Evolutionary conservation across 140 eudicot genomes (phyloP).

Genomic region (Oenanthe javanica): DNA sequence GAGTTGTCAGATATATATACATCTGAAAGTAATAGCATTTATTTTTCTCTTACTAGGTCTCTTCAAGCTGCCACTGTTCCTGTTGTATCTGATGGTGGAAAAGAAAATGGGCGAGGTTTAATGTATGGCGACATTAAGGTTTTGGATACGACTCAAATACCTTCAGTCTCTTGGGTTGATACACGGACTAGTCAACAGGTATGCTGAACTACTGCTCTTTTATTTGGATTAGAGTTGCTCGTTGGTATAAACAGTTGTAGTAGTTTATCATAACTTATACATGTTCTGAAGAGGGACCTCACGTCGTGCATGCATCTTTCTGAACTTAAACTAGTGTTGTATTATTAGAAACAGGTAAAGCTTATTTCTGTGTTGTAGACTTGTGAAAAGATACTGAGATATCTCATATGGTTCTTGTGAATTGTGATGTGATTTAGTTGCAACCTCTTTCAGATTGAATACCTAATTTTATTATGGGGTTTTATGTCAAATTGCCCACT

Average conservation of each 20-base stretch:
- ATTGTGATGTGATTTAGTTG: no score
- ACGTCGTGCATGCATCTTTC: neutral
- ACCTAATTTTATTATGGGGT: no score
- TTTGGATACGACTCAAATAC: conserved; percentile 31
- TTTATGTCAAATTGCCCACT: no score
- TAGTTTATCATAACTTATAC: neutral
- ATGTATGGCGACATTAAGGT: conserved; percentile 44
- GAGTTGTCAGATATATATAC: conserved; percentile 7
- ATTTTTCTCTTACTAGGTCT: conserved; percentile 33
- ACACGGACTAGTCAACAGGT: conserved; percentile 53
- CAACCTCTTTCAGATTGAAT: no score
- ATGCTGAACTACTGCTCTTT: neutral
- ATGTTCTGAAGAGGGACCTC: neutral
- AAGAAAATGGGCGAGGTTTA: conserved; percentile 30
- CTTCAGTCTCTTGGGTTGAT: conserved; percentile 48
- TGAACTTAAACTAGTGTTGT: no score
- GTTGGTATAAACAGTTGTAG: neutral
- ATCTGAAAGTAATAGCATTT: neutral
- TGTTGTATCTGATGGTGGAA: conserved; percentile 31
- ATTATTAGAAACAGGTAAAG: no score
- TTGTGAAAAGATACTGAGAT: no score
- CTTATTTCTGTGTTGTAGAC: no score
- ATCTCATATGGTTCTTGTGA: no score
- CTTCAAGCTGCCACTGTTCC: conserved; percentile 34
- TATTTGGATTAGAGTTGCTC: neutral